Evolutionary conservation across 768 basidiomycete species (phyloP), one percentile per base, ranked within the genome.

Genomic region (Fibroporia radiculosa): DNA sequence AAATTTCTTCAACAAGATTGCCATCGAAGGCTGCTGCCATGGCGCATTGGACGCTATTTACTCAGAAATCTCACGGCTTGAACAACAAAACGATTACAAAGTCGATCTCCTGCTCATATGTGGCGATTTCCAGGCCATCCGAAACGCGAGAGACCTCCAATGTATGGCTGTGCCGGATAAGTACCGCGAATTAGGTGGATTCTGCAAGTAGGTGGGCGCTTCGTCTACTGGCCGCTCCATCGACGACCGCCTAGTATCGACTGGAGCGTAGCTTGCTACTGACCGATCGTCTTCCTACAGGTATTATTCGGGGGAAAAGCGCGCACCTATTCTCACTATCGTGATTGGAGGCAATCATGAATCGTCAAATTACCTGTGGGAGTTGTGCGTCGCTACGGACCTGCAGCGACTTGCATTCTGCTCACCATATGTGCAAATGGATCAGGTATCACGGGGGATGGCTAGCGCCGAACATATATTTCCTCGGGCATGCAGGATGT

Each of bases 261-360:
- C 12, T 20, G 11, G 26, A 6, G 22, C 29, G 19, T n/a, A 16
- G 14, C 6, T 38, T 3, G 20, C 20, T 25, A 28, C 3, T 20
- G 16, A 28, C 2, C 28, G 26, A 29, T 24, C 34, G 16, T 39
- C 38, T 8, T 23, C 14, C 27, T 45, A 35, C 36, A 89, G 86
- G 56, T 99, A 98, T 62, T 97, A 99, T 58, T 82, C 79, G 1
- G 90, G 91, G 1, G 72, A 84, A 58, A 81, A 72, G 56, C 66
- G 53, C n/a, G 93, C 95, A 2, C 92, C 93, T 0, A 62, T 95
- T 3, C 64, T 95, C 60, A 99, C 96, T 0, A 70, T 99, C 11
- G 80, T 98, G 39, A 96, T 98, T 56, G 96, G 96, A 13, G 96
- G 96, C 7, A 98, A 98, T 59, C 96, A 98, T 61, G 96, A 98